phyloP scores from a whole-genome alignment of 805 yeast genomes.

The Pachysolen tannophilus region DNA sequence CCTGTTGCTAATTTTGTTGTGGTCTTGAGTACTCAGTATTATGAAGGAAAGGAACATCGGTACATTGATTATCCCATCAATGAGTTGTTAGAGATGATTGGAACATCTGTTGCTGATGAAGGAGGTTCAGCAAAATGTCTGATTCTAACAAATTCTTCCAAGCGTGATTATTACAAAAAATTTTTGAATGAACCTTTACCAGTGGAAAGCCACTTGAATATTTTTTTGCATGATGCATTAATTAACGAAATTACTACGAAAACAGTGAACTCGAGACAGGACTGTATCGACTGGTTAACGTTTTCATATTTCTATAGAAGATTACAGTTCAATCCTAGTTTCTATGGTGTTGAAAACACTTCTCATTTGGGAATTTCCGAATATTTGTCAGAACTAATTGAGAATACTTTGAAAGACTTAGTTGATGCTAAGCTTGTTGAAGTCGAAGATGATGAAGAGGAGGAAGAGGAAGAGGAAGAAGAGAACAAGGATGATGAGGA shows the following conservation, averaged over 20 bases:
- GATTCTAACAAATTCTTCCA: slow-evolving; percentile 49
- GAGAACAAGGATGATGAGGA: slow-evolving; percentile 22
- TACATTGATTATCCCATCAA: slow-evolving; percentile 60
- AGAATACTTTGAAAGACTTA: slow-evolving; percentile 57
- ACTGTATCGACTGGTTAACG: slow-evolving; percentile 86
- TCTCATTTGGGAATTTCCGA: slow-evolving; percentile 68
- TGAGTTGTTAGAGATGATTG: slow-evolving; percentile 60
- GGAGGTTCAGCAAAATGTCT: slow-evolving; percentile 32
- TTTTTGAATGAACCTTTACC: slow-evolving; percentile 74
- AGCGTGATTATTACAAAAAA: slow-evolving; percentile 56
- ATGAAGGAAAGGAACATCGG: slow-evolving; percentile 68
- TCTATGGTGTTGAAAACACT: slow-evolving; percentile 67
- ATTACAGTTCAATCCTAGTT: slow-evolving; percentile 76
- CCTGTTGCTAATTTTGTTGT: slow-evolving; percentile 51
- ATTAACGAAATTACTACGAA: slow-evolving; percentile 66
- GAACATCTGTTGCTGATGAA: slow-evolving; percentile 24
- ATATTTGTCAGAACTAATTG: slow-evolving; percentile 77
- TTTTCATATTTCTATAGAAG: slow-evolving; percentile 78
- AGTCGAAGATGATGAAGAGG: slow-evolving; percentile 32
- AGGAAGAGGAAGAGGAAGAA: slow-evolving; percentile 25
- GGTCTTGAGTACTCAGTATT: slow-evolving; percentile 62
- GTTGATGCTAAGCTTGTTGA: slow-evolving; percentile 55
- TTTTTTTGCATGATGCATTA: slow-evolving; percentile 56
- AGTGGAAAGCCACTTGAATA: slow-evolving; percentile 66
- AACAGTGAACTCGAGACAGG: slow-evolving; percentile 62